Percentiles rank a stretch among this genome's conserved stretches.
Conservation (phyloP, 1,284 basidiomycete genomes). For the Leccinum variabile region DNA sequence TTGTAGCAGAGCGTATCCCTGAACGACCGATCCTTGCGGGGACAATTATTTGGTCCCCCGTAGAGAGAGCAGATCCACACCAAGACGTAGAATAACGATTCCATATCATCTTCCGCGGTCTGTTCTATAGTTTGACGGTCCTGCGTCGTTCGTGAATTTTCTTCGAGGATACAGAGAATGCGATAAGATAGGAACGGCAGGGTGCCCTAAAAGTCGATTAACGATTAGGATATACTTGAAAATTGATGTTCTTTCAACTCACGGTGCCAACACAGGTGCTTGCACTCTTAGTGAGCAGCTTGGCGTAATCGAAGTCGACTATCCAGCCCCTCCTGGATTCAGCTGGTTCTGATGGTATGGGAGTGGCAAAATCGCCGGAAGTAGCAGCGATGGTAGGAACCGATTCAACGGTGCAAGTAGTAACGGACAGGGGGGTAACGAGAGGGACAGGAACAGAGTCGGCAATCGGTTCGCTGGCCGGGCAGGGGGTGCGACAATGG, state of each 20-base stretch:
- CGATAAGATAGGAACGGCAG: not conserved
- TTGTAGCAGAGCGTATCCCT: not conserved
- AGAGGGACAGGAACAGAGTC: no score
- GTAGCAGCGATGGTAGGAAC: not conserved
- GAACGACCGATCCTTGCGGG: not conserved
- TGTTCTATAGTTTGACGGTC: not conserved
- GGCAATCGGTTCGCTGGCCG: no score
- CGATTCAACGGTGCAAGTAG: not conserved
- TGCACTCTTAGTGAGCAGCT: not conserved
- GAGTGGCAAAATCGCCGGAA: not conserved
- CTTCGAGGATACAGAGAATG: not conserved
- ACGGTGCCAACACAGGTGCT: not conserved
- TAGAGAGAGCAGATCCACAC: not conserved
- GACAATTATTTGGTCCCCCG: not conserved
- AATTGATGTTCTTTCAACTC: not conserved
- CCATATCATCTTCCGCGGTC: not conserved
- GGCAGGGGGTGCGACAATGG: no score
- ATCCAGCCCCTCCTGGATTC: not conserved
- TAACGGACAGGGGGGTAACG: not conserved
- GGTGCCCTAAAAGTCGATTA: not conserved
- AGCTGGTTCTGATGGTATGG: not conserved
- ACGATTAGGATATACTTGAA: not conserved
- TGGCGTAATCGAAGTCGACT: not conserved
- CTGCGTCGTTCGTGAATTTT: not conserved
- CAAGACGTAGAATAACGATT: not conserved